Evolutionary conservation across 2,329 filamentous ascomycete genomes (phyloP).

Genomic region (Ophiostoma populinum): DNA sequence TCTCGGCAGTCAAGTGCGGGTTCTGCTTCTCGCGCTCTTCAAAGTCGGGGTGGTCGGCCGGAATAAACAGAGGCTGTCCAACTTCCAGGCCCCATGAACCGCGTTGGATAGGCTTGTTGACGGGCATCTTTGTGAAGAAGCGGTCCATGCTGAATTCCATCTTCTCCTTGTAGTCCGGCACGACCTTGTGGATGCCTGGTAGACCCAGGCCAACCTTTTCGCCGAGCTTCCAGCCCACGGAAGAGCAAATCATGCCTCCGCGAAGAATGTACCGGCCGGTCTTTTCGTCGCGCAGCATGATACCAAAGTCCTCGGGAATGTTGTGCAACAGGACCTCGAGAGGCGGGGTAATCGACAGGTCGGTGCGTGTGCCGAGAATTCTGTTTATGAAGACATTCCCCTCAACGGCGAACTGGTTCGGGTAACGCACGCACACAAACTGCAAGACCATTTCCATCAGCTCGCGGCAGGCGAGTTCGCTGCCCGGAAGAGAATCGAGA

Average conservation of each 20-base stretch:
- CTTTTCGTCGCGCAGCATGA: conserved; percentile 53
- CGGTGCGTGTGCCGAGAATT: conserved; percentile 44
- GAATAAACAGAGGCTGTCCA: conserved; percentile 48
- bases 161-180: conserved; percentile 76
- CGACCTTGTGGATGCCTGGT: conserved; percentile 51
- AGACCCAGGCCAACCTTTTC: conserved; percentile 57
- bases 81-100: conserved; percentile 74
- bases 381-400: conserved; percentile 49
- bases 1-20: conserved; percentile 26
- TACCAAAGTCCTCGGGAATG: conserved; percentile 68
- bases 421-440: conserved; percentile 64
- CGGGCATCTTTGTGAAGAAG: conserved; percentile 54
- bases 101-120: conserved; percentile 60
- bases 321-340: conserved; percentile 58
- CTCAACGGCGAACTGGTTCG: conserved; percentile 45
- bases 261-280: conserved; percentile 60
- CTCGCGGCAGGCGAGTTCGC: conserved; percentile 66
- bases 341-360: conserved; percentile 37
- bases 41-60: conserved; percentile 35
- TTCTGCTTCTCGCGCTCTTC: conserved; percentile 16
- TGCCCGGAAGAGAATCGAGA: conserved; percentile 52
- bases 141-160: conserved; percentile 79
- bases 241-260: conserved; percentile 61
- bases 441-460: conserved; percentile 76
- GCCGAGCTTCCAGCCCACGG: conserved; percentile 62